Base-by-base conservation (phyloP, 1,284 basidiomycete species). In the Cutaneotrichosporon spelunceum region DNA sequence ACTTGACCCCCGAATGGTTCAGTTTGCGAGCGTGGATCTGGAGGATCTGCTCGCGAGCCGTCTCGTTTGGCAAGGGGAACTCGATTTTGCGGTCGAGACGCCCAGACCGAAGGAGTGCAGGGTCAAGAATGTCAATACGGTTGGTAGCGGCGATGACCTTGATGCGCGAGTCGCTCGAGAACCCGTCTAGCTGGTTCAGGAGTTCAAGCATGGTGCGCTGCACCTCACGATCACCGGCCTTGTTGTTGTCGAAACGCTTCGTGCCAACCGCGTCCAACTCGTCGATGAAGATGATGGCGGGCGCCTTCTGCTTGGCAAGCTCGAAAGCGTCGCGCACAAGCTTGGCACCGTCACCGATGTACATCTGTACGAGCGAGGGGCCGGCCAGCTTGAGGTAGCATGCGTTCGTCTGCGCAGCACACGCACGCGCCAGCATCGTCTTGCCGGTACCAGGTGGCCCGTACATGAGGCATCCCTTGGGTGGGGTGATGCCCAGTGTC, bases 121-220 rank as follows among this genome's bases (percentile, higher is more conserved):
- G 88, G 73, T 90, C 88, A 50, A 99, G 88, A 64, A 98, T 98
- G 80, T 99, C 95, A 72, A 99, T 99, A 77, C 95, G 87, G 81
- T 99, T 99, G 33, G 95, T 99, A 1, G 95, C 95, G 16, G 95
- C 95, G 69, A 99, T 98, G 67, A 99, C 95, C 86, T 99, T 99
- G 83, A 99, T 99, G 63, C 93, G 86, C 64, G 93, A 90, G 75
- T 99, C 94, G 69, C 90, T 93, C 61, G 91, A 90, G 79, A 86
- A 86, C 7, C 88, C 88, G 71, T 90, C 88, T 29, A 90, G 81
- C 79, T 90, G 88, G 79, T 99, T 99, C 53, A 99, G 84, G 64
- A 99, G 84, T 76, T 99, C 96, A 78, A 99, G 84, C 96, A 99
- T 99, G 44, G 95, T 99, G 61, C 95, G 86, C 78, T 99, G 96